These are phyloP conservation scores for Trichothecium roseum DNA, from an alignment of 2,329 filamentous ascomycete species.

Conservation along the genomic window DNA sequence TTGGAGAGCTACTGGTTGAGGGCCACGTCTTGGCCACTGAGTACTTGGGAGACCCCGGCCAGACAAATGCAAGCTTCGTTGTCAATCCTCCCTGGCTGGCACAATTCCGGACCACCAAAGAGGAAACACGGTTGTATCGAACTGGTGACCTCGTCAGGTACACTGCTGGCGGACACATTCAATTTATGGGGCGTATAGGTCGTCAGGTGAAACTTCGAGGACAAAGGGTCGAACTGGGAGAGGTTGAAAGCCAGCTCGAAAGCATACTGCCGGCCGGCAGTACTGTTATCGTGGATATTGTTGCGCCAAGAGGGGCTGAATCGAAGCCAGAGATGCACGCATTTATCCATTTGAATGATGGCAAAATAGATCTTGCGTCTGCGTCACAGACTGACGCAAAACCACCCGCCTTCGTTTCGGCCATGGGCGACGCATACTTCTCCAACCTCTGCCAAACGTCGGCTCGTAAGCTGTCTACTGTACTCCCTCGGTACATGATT, in stretches of 20 bases:
- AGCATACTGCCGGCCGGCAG: not conserved
- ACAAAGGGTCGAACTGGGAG: not conserved
- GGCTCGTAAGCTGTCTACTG: not conserved
- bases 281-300: too few relatives aligned
- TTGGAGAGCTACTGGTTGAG: conserved; percentile 16
- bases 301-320: not conserved
- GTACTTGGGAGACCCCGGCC: conserved; percentile 10
- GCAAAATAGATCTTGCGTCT: too few relatives aligned
- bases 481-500: not conserved
- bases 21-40: conserved; percentile 13
- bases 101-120: conserved; percentile 6
- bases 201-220: conserved; percentile 38
- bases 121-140: conserved; percentile 5
- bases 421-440: not conserved
- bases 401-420: not conserved
- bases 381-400: not conserved
- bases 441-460: too few relatives aligned
- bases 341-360: not conserved
- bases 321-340: too few relatives aligned
- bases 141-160: conserved; percentile 16
- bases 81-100: conserved; percentile 21
- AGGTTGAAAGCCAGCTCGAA: not conserved
- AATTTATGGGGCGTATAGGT: conserved; percentile 39
- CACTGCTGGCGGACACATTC: conserved; percentile 15
- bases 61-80: conserved; percentile 19